Conservation (phyloP, 306 rosid species). For the Prunus mira region DNA sequence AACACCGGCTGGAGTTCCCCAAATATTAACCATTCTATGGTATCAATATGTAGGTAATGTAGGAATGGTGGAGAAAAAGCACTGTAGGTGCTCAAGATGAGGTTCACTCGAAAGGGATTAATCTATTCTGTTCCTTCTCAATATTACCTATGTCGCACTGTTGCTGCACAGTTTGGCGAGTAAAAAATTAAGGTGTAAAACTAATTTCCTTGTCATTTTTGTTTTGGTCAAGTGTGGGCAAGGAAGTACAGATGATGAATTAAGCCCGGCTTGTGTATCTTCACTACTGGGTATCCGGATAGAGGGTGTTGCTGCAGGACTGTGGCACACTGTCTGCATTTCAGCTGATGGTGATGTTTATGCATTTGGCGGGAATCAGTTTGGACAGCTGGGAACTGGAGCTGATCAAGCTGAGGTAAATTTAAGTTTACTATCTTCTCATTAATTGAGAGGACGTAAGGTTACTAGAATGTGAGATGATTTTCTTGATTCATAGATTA, state of each 20-base stretch:
- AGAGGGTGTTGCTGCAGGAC: conserved; percentile 79
- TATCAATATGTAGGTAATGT: conserved; percentile 66
- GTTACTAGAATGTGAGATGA: not conserved
- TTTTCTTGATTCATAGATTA: not conserved
- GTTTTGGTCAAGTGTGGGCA: conserved; percentile 78
- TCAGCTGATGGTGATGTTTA: conserved; percentile 86
- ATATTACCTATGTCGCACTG: conserved; percentile 15
- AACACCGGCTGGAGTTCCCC: conserved; percentile 26
- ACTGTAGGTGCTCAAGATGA: conserved; percentile 68
- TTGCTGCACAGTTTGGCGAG: conserved; percentile 27
- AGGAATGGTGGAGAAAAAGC: conserved; percentile 62
- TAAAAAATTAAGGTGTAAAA: conserved; percentile 18
- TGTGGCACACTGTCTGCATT: conserved; percentile 89
- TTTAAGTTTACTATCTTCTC: not conserved
- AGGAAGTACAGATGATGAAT: conserved; percentile 87
- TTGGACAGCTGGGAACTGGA: conserved; percentile 97
- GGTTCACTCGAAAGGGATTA: conserved; percentile 53
- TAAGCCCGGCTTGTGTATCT: conserved; percentile 75
- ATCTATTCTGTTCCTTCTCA: conserved; percentile 44
- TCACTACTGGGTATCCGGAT: conserved; percentile 76
- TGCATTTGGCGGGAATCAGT: conserved; percentile 91
- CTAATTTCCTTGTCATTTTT: conserved; percentile 26
- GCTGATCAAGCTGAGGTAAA: conserved; percentile 83
- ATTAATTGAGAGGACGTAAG: not conserved
- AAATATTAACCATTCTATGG: conserved; percentile 50